phyloP scores from a whole-genome alignment of 441 rosid species.

The Erodium moschatum region DNA sequence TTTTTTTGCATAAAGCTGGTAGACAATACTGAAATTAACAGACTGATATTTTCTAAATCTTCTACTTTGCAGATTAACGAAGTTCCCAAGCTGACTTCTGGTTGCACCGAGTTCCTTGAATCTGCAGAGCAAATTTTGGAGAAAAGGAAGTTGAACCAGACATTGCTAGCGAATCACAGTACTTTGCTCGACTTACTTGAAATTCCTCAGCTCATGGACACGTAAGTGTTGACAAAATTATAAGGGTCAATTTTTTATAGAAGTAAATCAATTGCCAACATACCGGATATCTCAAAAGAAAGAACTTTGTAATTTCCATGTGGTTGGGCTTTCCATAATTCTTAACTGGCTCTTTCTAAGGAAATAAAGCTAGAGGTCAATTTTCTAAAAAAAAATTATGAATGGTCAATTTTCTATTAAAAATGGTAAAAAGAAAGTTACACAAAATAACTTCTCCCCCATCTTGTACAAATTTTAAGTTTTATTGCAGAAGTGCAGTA shows the following conservation, averaged over 20 bases:
- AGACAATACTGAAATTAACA: not conserved
- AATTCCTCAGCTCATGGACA: slow-evolving; percentile 99
- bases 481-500: too few relatives aligned
- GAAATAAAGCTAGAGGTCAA: too few relatives aligned
- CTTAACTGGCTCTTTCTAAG: too few relatives aligned
- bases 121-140: slow-evolving; percentile 81
- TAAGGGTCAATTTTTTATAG: not conserved
- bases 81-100: slow-evolving; percentile 68
- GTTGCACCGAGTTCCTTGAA: slow-evolving; percentile 77
- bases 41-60: not conserved
- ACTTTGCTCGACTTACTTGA: slow-evolving; percentile 92
- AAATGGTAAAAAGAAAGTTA: too few relatives aligned
- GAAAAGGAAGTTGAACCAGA: slow-evolving; percentile 90
- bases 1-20: not conserved
- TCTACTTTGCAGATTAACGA: slow-evolving; percentile 57
- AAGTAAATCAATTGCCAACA: slow-evolving; percentile 2
- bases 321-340: too few relatives aligned
- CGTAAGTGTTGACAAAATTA: slow-evolving; percentile 42
- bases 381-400: too few relatives aligned
- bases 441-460: too few relatives aligned
- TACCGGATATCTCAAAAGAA: not conserved
- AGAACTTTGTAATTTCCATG: too few relatives aligned
- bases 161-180: slow-evolving; percentile 70
- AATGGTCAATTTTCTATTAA: too few relatives aligned
- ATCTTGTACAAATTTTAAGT: too few relatives aligned